Evolutionary conservation across 257 asterid species (phyloP), one percentile per base, ranked within the genome.

Genomic region (Forsythia suspensa): DNA sequence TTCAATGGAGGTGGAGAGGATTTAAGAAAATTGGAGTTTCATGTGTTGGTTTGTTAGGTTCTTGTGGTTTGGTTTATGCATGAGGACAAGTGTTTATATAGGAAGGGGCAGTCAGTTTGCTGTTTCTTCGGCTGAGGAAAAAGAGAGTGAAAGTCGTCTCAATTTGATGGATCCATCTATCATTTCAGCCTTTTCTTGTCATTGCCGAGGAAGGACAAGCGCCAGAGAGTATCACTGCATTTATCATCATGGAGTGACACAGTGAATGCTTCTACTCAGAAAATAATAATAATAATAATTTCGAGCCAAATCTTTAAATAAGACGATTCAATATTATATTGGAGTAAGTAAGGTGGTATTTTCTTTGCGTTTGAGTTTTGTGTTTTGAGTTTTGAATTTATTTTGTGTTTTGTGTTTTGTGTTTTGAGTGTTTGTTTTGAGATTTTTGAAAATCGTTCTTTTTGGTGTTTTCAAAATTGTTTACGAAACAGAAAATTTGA

Each of bases 111-210:
- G 63, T 59, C 48, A 15, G 80, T 46, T 76, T 48, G 43, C 42
- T 52, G 69, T 34, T 71, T 59, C 73, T 72, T 40, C 73, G 68
- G 80, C 51, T 77, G 79, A 63, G 73, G 43, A 79, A 75, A 79
- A 82, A 76, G 83, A 76, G 76, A 80, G 90, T 77, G 87, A 81
- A 84, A 84, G 43, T 48, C 74, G 61, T 29, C 34, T 29, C 34
- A 29, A 29, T 29, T 29, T 85, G 90, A 89, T 84, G 88, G 87
- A 83, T 89, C 76, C 90, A 88, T 92, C 94, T 82, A 92, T 91
- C 92, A 84, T 87, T 85, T 91, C 94, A 82, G 89, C 86, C 89
- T 82, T 92, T 85, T 89, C 96, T 86, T 91, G 92, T 89, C 95
- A 92, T 85, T 77, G 91, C 91, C 93, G 90, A 89, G 97, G 93